Conservation (phyloP, 768 basidiomycete species). For the Phanerochaete sordida region DNA sequence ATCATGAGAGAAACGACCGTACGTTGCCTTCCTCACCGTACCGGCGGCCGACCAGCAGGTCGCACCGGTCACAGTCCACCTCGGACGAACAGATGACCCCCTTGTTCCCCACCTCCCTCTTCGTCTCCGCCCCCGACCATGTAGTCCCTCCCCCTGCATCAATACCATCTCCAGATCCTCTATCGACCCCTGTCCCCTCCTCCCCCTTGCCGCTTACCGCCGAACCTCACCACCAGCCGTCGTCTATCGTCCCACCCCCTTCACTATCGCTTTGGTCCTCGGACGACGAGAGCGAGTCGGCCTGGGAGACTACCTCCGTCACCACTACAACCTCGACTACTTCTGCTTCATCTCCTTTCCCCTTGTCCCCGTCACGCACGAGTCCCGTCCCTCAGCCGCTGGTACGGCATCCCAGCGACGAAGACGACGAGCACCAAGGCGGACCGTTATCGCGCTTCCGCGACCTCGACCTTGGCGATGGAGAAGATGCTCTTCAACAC, state of each 20-base stretch:
- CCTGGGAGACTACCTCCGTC: conserved; percentile 69
- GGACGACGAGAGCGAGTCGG: conserved; percentile 77
- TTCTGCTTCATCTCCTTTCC: conserved; percentile 39
- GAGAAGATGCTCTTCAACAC: conserved; percentile 22
- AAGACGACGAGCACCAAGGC: conserved; percentile 28
- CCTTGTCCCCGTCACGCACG: conserved; percentile 29
- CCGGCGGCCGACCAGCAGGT: conserved; percentile 32
- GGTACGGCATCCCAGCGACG: conserved; percentile 28
- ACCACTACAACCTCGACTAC: conserved; percentile 61
- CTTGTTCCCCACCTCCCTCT: conserved; percentile 1
- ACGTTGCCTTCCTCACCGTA: conserved; percentile 21
- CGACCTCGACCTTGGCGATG: conserved; percentile 15
- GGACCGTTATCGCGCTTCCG: conserved; percentile 19
- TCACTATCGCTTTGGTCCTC: conserved; percentile 63
- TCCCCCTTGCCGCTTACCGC: conserved; percentile 11
- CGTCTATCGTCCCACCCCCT: conserved; percentile 15
- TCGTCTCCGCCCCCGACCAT: conserved; percentile 10
- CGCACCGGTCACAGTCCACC: conserved; percentile 42
- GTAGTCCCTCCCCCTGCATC: conserved; percentile 21
- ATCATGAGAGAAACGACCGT: conserved; percentile 25
- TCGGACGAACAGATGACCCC: conserved; percentile 1
- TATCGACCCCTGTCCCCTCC: conserved; percentile 8
- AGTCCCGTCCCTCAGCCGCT: conserved; percentile 28
- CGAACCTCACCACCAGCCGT: conserved; percentile 27
- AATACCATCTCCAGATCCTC: conserved; percentile 4